Conservation (phyloP, 2,329 filamentous ascomycete genomes). For the Polytolypa hystricis region DNA sequence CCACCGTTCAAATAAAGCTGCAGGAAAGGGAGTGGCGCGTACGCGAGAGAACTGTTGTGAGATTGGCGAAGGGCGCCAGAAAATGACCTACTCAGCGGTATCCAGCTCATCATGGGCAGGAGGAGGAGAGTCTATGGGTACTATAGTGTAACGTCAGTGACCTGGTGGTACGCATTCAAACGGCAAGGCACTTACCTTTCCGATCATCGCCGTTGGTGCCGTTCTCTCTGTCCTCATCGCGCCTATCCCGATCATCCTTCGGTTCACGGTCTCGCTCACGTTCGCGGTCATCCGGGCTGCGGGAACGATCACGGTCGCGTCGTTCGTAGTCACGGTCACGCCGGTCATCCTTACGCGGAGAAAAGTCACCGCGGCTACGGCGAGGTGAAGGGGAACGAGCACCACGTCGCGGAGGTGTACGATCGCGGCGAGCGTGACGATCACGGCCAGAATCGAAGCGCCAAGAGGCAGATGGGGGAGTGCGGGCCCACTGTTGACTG, state of each 20-base stretch:
- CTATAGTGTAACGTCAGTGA: slow-evolving; percentile 23
- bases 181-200: slow-evolving; percentile 61
- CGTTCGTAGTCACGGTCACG: slow-evolving; percentile 61
- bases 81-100: slow-evolving; percentile 61
- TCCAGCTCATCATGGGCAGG: slow-evolving; percentile 90
- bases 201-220: slow-evolving; percentile 76
- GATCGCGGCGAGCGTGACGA: slow-evolving; percentile 44
- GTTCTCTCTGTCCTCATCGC: slow-evolving; percentile 60
- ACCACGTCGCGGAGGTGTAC: slow-evolving; percentile 67
- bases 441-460: slow-evolving; percentile 88
- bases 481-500: slow-evolving; percentile 78
- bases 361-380: slow-evolving; percentile 57
- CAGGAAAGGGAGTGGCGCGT: too few relatives aligned
- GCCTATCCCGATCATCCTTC: slow-evolving; percentile 60
- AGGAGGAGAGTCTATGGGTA: slow-evolving; percentile 62
- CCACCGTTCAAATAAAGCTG: too few relatives aligned
- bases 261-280: slow-evolving; percentile 44
- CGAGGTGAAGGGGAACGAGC: slow-evolving; percentile 49
- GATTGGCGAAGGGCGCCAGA: slow-evolving; percentile 9
- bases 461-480: slow-evolving; percentile 95
- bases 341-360: slow-evolving; percentile 79
- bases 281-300: slow-evolving; percentile 57
- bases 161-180: slow-evolving; percentile 3
- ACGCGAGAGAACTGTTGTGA: too few relatives aligned
- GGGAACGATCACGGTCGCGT: slow-evolving; percentile 65